Evolutionary conservation across 345 rosid species (phyloP).

Genomic region (Limnanthes douglasii): DNA sequence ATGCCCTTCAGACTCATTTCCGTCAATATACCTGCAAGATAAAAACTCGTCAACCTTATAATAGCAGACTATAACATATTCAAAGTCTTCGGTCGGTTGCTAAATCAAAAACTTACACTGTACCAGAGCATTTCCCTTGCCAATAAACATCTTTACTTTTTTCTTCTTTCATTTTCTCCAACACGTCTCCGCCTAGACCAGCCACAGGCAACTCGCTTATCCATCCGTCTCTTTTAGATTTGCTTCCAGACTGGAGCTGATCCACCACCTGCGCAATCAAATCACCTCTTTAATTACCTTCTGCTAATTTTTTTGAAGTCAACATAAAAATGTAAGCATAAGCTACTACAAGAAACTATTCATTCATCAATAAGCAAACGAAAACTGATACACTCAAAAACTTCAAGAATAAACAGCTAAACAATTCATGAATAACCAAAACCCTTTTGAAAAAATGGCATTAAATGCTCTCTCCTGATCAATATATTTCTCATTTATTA

Average conservation of each 20-base stretch:
- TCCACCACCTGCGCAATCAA: slow-evolving; percentile 82
- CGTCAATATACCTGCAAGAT: slow-evolving; percentile 67
- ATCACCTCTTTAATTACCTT: no score
- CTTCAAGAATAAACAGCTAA: background rate
- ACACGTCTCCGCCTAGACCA: slow-evolving; percentile 48
- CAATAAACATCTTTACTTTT: slow-evolving; percentile 62
- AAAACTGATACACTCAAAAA: background rate
- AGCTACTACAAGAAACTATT: background rate
- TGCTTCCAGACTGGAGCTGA: slow-evolving; percentile 65
- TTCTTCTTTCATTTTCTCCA: slow-evolving; percentile 56
- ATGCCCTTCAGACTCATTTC: slow-evolving; percentile 85
- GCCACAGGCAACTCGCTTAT: slow-evolving; percentile 40
- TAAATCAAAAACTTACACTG: slow-evolving; percentile 85
- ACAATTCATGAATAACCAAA: background rate
- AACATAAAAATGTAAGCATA: slow-evolving; percentile 4
- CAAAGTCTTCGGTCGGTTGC: no score
- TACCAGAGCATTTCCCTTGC: slow-evolving; percentile 99
- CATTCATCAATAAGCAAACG: background rate
- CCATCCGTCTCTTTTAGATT: slow-evolving; percentile 56
- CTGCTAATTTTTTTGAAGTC: no score
- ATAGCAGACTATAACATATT: no score
- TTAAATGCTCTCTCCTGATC: background rate
- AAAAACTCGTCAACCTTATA: no score
- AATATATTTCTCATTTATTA: slow-evolving; percentile 1
- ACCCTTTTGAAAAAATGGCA: background rate